A percentile compares a stretch with the other conserved stretches of the same genome.
These are phyloP conservation scores for Penicillium sp. DNA, from an alignment of 2,329 filamentous ascomycete genomes.

Conservation along the genomic window DNA sequence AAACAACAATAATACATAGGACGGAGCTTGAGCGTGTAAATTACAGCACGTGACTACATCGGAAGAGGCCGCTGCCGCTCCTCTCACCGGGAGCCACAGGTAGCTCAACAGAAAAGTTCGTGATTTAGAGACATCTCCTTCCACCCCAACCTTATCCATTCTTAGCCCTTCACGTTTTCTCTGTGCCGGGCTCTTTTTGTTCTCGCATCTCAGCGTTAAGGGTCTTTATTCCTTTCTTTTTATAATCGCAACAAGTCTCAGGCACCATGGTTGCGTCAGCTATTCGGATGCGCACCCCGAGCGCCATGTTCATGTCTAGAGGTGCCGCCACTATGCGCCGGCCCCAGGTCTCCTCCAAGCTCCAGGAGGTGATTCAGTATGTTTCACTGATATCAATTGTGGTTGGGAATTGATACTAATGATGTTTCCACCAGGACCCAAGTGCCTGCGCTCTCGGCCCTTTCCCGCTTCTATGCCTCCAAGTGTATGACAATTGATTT, in stretches of 20 bases:
- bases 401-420: slow-evolving; percentile 21
- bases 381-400: slow-evolving; percentile 8
- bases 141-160: slow-evolving; percentile 29
- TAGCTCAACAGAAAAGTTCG: slow-evolving; percentile 45
- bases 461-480: slow-evolving; percentile 66
- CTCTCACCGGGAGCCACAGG: slow-evolving; percentile 33
- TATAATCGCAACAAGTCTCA: slow-evolving; percentile 26
- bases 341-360: slow-evolving; percentile 44
- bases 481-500: slow-evolving; percentile 54
- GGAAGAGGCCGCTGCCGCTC: slow-evolving; percentile 28
- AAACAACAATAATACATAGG: not conserved
- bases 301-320: slow-evolving; percentile 43
- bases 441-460: slow-evolving; percentile 56
- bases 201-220: slow-evolving; percentile 21
- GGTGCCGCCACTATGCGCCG: slow-evolving; percentile 45
- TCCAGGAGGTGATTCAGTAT: slow-evolving; percentile 44
- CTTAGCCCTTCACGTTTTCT: slow-evolving; percentile 22
- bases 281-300: slow-evolving; percentile 46
- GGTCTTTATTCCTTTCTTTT: slow-evolving; percentile 21
- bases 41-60: slow-evolving; percentile 22
- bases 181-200: slow-evolving; percentile 18
- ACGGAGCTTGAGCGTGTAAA: not conserved
- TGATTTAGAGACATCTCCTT: slow-evolving; percentile 28
- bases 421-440: slow-evolving; percentile 31
- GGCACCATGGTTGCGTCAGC: slow-evolving; percentile 55